Percentiles rank a stretch among this genome's conserved stretches.
Conservation (phyloP, 345 rosid genomes). For the Leavenworthia alabamica region DNA sequence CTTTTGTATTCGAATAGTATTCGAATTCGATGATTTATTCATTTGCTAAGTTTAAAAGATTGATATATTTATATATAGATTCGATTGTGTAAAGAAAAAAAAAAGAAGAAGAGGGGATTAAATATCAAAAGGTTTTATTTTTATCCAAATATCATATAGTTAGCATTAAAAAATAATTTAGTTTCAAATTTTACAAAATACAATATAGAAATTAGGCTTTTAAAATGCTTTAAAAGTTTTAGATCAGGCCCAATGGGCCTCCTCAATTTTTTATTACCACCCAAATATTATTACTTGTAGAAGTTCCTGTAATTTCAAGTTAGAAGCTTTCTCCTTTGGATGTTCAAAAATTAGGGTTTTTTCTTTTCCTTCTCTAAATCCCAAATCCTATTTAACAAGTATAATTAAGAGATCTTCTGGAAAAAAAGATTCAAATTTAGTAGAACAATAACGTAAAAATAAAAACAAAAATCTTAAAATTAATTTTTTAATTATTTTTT, state of each 20-base stretch:
- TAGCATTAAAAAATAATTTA: too few relatives aligned
- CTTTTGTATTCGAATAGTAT: neutral
- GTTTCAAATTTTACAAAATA: neutral
- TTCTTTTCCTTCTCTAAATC: neutral
- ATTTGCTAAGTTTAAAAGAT: neutral
- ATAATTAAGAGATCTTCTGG: conserved; percentile 53
- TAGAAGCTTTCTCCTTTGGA: conserved; percentile 4
- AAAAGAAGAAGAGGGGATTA: neutral
- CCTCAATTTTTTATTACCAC: too few relatives aligned
- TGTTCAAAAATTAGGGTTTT: neutral
- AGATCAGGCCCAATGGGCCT: neutral
- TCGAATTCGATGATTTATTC: neutral
- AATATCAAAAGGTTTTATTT: neutral
- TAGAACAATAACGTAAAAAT: conserved; percentile 88
- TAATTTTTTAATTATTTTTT: too few relatives aligned
- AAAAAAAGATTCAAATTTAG: conserved; percentile 37
- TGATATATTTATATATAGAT: too few relatives aligned
- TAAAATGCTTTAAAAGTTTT: neutral
- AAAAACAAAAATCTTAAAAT: too few relatives aligned
- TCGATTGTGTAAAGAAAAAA: too few relatives aligned
- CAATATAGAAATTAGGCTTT: neutral
- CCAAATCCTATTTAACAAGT: neutral
- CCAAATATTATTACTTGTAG: neutral
- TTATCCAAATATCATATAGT: too few relatives aligned
- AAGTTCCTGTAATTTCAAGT: neutral